phyloP scores from a whole-genome alignment of 257 asterid genomes.

The Echium plantagineum region DNA sequence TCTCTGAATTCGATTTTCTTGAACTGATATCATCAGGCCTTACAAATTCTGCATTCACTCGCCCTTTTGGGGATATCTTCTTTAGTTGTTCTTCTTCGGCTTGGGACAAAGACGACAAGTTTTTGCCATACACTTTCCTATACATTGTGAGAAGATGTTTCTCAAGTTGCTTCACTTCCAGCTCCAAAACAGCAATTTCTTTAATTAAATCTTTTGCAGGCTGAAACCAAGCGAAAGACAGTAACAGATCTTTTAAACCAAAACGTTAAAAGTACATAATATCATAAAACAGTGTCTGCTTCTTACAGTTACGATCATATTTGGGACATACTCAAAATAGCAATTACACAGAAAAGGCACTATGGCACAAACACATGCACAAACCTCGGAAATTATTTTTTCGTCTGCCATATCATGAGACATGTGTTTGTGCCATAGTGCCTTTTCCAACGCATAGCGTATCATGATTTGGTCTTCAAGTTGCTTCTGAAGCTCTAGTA shows the following conservation, averaged over 20 bases:
- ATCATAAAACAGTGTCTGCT: background rate
- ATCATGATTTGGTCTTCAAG: background rate
- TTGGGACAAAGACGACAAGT: constrained; percentile 20
- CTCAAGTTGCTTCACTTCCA: constrained; percentile 57
- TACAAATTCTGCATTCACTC: constrained; percentile 12
- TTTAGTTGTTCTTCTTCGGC: constrained; percentile 14
- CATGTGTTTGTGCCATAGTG: background rate
- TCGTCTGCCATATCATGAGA: background rate
- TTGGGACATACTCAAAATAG: background rate
- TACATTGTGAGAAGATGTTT: constrained; percentile 73
- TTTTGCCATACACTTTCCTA: constrained; percentile 34
- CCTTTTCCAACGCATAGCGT: constrained; percentile 2
- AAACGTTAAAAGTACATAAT: background rate
- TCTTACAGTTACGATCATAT: background rate
- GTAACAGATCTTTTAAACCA: background rate
- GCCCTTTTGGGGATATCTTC: constrained; percentile 12
- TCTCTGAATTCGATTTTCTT: constrained; percentile 14
- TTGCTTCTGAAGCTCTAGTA: constrained; percentile 4
- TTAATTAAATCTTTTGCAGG: constrained; percentile 61
- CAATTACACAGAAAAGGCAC: too few relatives aligned
- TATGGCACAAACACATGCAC: background rate
- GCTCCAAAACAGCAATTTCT: constrained; percentile 62
- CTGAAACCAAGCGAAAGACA: constrained; percentile 22
- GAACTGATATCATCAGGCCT: constrained; percentile 15
- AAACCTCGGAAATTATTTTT: background rate